Base-by-base conservation (phyloP, 2,329 filamentous ascomycete species). In the Colletotrichum gigasporum region DNA sequence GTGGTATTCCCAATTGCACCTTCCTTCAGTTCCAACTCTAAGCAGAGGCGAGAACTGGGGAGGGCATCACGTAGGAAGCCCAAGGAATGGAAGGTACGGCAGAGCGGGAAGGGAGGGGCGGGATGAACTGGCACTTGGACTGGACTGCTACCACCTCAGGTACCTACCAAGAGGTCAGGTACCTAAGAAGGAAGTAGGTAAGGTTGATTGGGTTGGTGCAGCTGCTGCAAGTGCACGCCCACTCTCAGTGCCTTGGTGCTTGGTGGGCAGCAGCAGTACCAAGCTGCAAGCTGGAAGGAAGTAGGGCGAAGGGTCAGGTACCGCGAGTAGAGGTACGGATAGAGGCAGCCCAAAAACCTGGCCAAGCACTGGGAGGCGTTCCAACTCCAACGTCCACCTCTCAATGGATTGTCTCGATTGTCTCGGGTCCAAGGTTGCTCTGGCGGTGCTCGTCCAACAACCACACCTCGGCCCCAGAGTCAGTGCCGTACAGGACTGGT, bases 381-480 rank as follows among this genome's bases (percentile, higher is more conserved):
- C 30, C 20, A 44, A 60, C 37, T 18, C 42, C 37, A 39, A 45
- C 32, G 5, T 30, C 32, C 34, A 26, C n/a, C n/a, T n/a, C n/a
- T n/a, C n/a, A n/a, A n/a, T n/a, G n/a, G n/a, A n/a, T n/a, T n/a
- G n/a, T n/a, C n/a, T n/a, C n/a, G n/a, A 52, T 34, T 64, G 61
- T 61, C 56, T 61, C 56, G 61, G 61, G 56, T 44, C n/a, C n/a
- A n/a, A n/a, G n/a, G n/a, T n/a, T 61, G 61, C 54, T n/a, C 37
- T 45, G 60, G n/a, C 20, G 18, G 45, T 63, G n/a, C n/a, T 44
- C 54, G 22, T 41, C 44, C 32, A 20, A 30, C 12, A 24, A 28
- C 32, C 32, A 34, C 32, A 7, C 32, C 10, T 14, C 32, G 32
- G 32, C 10, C 14, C 24, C 48, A 63, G 37, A 35, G 45, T 37